Evolutionary conservation across 2,329 filamentous ascomycete genomes (phyloP).

Genomic region (Apiospora koreana): DNA sequence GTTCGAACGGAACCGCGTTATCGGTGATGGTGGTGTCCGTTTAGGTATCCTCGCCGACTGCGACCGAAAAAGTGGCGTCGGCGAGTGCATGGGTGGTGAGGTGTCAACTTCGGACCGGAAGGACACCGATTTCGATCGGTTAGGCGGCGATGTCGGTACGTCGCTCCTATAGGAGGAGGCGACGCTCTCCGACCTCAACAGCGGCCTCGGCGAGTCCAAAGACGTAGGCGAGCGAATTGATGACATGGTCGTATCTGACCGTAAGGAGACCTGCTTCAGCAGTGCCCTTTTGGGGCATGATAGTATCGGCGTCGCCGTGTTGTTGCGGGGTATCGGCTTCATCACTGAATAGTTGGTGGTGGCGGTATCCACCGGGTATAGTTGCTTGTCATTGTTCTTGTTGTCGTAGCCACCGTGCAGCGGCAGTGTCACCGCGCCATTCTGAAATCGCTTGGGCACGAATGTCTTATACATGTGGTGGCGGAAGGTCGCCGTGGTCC

Average conservation of each 20-base stretch:
- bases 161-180: not conserved
- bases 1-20: not conserved
- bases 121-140: not conserved
- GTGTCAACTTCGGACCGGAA: not conserved
- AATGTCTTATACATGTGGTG: slow-evolving; percentile 20
- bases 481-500: slow-evolving; percentile 24
- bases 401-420: not conserved
- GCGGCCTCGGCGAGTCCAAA: not conserved
- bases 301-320: not conserved
- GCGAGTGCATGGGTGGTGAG: not conserved
- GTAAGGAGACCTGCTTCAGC: not conserved
- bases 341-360: not conserved
- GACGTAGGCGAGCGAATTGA: not conserved
- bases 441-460: slow-evolving; percentile 13
- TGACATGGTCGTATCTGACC: not conserved
- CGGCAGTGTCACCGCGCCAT: not conserved
- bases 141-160: not conserved
- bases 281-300: not conserved
- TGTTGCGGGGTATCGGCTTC: not conserved
- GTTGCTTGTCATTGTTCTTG: not conserved
- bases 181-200: not conserved
- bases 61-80: not conserved
- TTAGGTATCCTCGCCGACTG: not conserved
- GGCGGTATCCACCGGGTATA: not conserved
- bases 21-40: not conserved